phyloP scores from a whole-genome alignment of 2,329 filamentous ascomycete species.

The Apiospora koreana region DNA sequence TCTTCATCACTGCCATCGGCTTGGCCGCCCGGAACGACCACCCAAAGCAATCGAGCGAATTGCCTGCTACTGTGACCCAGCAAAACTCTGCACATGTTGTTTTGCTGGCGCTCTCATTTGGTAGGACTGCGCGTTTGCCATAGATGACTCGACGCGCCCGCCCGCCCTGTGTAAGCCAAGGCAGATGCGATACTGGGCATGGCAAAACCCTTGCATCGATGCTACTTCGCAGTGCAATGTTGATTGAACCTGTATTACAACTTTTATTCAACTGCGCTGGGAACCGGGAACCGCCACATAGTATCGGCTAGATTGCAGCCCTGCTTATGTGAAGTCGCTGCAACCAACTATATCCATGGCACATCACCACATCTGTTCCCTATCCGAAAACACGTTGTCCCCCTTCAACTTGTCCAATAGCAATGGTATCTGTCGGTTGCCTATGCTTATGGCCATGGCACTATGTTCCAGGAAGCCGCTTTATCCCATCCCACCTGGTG shows the following conservation, averaged over 20 bases:
- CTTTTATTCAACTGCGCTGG: neutral
- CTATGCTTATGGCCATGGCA: neutral
- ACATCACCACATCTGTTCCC: neutral
- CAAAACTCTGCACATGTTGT: conserved; percentile 4
- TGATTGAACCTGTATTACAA: neutral
- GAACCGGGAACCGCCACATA: neutral
- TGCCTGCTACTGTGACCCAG: neutral
- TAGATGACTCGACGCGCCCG: neutral
- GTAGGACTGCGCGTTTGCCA: neutral
- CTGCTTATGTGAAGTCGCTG: neutral
- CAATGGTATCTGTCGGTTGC: neutral
- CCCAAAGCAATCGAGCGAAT: neutral
- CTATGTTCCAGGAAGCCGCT: neutral
- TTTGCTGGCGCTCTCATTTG: neutral
- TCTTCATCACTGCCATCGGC: neutral
- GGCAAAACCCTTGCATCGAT: neutral
- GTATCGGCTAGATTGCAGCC: conserved; percentile 2
- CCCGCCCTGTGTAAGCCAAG: conserved; percentile 4
- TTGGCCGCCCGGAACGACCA: neutral
- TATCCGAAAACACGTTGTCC: neutral
- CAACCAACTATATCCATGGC: neutral
- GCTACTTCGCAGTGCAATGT: neutral
- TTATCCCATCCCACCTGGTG: neutral
- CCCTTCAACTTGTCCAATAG: neutral
- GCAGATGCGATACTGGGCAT: neutral